phyloP scores from a whole-genome alignment of 2,329 filamentous ascomycete species.

The Aureobasidium lini region DNA sequence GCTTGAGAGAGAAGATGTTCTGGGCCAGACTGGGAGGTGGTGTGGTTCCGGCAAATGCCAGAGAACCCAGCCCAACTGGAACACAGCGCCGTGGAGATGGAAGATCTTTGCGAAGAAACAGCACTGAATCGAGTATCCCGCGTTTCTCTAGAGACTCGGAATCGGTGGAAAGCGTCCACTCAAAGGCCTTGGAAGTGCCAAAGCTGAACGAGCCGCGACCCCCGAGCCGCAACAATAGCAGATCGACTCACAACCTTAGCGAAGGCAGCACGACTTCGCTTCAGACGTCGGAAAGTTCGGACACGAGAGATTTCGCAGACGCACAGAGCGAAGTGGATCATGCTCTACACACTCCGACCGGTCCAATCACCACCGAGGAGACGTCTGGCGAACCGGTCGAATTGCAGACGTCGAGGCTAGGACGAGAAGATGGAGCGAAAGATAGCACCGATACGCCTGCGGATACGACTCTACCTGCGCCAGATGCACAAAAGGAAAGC shows the following conservation, averaged over 20 bases:
- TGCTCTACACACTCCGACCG: not conserved
- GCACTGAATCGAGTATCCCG: conserved; percentile 1
- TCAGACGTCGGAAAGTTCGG: not conserved
- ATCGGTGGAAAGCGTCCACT: not conserved
- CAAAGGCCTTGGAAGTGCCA: not conserved
- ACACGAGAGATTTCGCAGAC: conserved; percentile 10
- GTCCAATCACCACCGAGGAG: not conserved
- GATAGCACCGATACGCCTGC: not conserved
- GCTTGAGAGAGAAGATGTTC: conserved; percentile 89
- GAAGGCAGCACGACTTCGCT: not conserved
- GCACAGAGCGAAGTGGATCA: not conserved
- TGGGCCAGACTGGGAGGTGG: conserved; percentile 91
- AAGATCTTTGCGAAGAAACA: not conserved
- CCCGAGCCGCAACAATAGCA: conserved; percentile 2
- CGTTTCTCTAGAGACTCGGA: not conserved
- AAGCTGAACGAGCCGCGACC: not conserved
- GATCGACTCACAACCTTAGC: not conserved
- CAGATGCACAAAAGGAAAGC: not conserved
- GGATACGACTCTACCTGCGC: not conserved
- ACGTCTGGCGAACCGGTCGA: not conserved
- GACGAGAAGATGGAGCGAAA: not conserved
- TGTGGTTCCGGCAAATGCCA: conserved; percentile 55
- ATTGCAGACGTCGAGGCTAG: not conserved
- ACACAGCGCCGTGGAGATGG: not conserved
- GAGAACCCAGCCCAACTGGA: not conserved